Conservation (phyloP, 805 yeast species). For the Pichia pseudocactophila region DNA sequence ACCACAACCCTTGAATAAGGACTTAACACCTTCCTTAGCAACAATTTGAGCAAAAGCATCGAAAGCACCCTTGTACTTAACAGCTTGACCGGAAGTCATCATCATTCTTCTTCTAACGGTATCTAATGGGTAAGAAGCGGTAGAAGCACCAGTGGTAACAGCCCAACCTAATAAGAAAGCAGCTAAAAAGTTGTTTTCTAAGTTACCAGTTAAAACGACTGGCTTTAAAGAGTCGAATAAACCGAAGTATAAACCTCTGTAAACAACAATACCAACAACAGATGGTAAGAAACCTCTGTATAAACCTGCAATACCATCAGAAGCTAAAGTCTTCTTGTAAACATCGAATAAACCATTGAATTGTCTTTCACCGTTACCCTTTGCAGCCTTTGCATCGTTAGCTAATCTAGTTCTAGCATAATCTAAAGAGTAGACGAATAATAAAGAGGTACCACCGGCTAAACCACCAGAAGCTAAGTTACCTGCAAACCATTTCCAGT, state of each 20-base stretch:
- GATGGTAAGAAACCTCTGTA: conserved; percentile 99
- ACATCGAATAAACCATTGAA: conserved; percentile 96
- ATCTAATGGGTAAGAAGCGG: conserved; percentile 98
- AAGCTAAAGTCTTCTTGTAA: conserved; percentile 87
- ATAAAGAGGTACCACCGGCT: conserved; percentile 93
- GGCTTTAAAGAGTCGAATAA: conserved; percentile 95
- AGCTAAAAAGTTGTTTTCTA: conserved; percentile 91
- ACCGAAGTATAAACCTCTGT: conserved; percentile 99
- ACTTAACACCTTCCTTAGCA: conserved; percentile 88
- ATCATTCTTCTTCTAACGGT: conserved; percentile 99
- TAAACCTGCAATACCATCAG: conserved; percentile 97
- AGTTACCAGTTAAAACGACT: conserved; percentile 84
- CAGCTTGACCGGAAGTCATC: conserved; percentile 99
- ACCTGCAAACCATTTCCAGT: conserved; percentile 94
- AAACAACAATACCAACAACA: conserved; percentile 93
- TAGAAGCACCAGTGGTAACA: conserved; percentile 97
- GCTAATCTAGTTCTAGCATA: conserved; percentile 99
- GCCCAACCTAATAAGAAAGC: conserved; percentile 96
- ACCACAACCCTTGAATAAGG: conserved; percentile 98
- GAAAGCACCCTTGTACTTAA: conserved; percentile 90
- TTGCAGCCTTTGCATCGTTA: conserved; percentile 89
- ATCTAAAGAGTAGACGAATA: conserved; percentile 94
- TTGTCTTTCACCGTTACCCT: conserved; percentile 75
- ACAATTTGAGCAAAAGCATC: conserved; percentile 89
- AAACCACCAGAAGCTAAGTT: conserved; percentile 98